Conservation (phyloP, 192 early-diverging fungal species). For the Entomortierella beljakovae region DNA sequence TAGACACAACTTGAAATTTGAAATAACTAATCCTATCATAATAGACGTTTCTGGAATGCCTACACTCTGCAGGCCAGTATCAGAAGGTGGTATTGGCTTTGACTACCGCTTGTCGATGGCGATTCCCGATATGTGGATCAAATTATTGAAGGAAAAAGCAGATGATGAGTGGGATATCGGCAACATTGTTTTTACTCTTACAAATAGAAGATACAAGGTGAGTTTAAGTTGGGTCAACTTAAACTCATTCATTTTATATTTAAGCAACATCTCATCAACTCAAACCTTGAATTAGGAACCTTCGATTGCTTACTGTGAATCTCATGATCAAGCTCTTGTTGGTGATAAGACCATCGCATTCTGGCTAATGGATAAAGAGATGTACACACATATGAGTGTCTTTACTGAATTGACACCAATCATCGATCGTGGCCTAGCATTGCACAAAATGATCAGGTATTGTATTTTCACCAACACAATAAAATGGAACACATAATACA, state of each 20-base stretch:
- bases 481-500: background rate
- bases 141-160: conserved; percentile 88
- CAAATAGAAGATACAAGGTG: conserved; percentile 89
- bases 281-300: conserved; percentile 72
- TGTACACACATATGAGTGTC: conserved; percentile 97
- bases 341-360: conserved; percentile 99
- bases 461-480: background rate
- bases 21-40: background rate
- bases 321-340: conserved; percentile 97
- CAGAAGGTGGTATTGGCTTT: conserved; percentile 95
- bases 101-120: conserved; percentile 98
- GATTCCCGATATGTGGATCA: conserved; percentile 99
- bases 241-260: background rate
- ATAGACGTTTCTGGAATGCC: conserved; percentile 99
- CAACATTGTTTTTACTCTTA: conserved; percentile 86
- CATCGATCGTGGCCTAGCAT: conserved; percentile 92
- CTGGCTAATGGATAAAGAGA: conserved; percentile 99
- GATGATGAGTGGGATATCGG: conserved; percentile 96
- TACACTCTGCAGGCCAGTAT: conserved; percentile 86
- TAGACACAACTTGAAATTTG: background rate
- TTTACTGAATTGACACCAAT: conserved; percentile 83
- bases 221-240: background rate
- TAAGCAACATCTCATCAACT: background rate
- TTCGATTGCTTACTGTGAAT: conserved; percentile 96
- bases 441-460: conserved; percentile 97